A percentile compares a stretch with the other conserved stretches of the same genome.
Evolutionary conservation across 148 eudicot genomes (phyloP).

Genomic region (Amaranthus cruentus): DNA sequence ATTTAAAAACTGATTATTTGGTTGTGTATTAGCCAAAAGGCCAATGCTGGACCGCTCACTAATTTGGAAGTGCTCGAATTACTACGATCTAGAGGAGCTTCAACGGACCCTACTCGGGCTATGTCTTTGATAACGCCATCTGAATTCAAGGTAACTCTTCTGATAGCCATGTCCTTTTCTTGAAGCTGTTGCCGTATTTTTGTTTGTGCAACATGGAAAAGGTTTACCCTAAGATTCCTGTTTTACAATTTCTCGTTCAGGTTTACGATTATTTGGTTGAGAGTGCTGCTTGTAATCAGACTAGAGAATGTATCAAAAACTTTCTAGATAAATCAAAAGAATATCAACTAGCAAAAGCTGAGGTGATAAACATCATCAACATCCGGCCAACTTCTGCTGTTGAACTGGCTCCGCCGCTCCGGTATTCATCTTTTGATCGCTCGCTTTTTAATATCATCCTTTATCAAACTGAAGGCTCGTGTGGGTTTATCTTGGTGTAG

Average conservation of each 20-base stretch:
- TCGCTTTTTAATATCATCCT: slow-evolving; percentile 2
- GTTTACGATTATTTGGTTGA: slow-evolving; percentile 76
- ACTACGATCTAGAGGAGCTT: too few relatives aligned
- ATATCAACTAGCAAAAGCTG: slow-evolving; percentile 57
- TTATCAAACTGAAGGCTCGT: neutral
- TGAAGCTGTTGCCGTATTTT: neutral
- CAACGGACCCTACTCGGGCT: too few relatives aligned
- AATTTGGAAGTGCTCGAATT: too few relatives aligned
- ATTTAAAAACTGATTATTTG: too few relatives aligned
- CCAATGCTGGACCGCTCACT: too few relatives aligned
- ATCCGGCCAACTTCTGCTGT: slow-evolving; percentile 49
- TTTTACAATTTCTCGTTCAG: slow-evolving; percentile 31
- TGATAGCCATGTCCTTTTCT: neutral
- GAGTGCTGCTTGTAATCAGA: slow-evolving; percentile 57
- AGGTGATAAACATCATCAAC: slow-evolving; percentile 65
- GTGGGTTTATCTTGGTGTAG: neutral
- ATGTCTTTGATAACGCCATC: too few relatives aligned
- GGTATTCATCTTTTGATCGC: slow-evolving; percentile 28
- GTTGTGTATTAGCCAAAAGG: too few relatives aligned
- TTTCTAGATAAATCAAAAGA: slow-evolving; percentile 42
- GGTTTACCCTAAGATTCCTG: neutral
- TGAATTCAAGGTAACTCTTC: neutral
- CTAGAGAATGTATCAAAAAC: slow-evolving; percentile 44
- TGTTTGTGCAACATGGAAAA: neutral
- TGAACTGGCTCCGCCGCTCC: slow-evolving; percentile 54